Evolutionary conservation across 441 rosid species (phyloP).

Genomic region (Lagerstroemia fauriei): DNA sequence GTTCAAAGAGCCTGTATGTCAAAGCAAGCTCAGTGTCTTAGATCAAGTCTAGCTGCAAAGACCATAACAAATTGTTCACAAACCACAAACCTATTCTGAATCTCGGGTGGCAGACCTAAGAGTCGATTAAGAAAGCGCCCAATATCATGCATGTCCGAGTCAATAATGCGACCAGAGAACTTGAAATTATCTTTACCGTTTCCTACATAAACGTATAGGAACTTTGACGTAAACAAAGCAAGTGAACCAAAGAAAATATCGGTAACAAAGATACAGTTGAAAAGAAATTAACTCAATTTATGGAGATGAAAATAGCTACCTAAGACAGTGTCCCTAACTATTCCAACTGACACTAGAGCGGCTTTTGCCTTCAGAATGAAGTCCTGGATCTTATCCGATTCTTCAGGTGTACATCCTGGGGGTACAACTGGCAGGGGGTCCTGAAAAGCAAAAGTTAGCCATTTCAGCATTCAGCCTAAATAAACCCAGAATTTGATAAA

Average conservation of each 20-base stretch:
- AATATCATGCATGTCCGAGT: constrained; percentile 98
- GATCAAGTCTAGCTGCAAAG: constrained; percentile 16
- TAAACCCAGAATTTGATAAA: neutral
- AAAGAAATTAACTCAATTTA: neutral
- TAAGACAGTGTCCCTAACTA: constrained; percentile 82
- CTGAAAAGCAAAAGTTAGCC: constrained; percentile 50
- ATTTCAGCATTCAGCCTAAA: neutral
- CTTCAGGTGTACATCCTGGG: constrained; percentile 87
- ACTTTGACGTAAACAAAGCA: constrained; percentile 1
- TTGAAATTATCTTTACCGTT: constrained; percentile 80
- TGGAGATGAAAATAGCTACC: constrained; percentile 47
- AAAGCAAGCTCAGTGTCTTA: constrained; percentile 28
- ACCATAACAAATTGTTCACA: constrained; percentile 26
- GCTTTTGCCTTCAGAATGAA: constrained; percentile 88
- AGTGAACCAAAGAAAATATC: neutral
- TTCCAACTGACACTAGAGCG: constrained; percentile 96
- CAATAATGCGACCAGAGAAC: constrained; percentile 87
- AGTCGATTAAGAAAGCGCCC: constrained; percentile 95
- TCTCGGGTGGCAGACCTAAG: constrained; percentile 92
- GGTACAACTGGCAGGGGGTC: constrained; percentile 90
- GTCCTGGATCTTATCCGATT: constrained; percentile 76
- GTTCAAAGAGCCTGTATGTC: constrained; percentile 77
- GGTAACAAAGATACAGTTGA: neutral
- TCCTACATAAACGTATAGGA: constrained; percentile 46
- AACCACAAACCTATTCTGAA: constrained; percentile 72